phyloP scores from a whole-genome alignment of 108 stramenopile species.

The Nitzschia sp. region DNA sequence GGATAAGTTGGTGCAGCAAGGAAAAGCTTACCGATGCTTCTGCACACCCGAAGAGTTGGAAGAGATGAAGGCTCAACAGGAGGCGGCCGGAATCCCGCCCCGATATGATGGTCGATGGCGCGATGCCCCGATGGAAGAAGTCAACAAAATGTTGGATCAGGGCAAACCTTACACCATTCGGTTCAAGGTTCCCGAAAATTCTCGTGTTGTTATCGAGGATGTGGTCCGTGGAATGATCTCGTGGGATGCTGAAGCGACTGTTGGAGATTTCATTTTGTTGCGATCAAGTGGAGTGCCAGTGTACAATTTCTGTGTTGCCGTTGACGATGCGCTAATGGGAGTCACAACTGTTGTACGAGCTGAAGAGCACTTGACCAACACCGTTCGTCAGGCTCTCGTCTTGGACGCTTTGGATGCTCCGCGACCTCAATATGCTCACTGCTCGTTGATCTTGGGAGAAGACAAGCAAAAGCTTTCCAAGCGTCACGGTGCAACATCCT shows the following conservation, averaged over 20 bases:
- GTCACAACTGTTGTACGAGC: constrained; percentile 97
- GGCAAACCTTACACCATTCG: constrained; percentile 88
- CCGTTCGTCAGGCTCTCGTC: constrained; percentile 89
- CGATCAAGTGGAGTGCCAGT: constrained; percentile 94
- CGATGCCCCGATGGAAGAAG: constrained; percentile 89
- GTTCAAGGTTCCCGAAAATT: constrained; percentile 87
- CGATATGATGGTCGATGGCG: constrained; percentile 97
- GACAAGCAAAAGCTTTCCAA: constrained; percentile 96
- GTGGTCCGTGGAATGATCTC: constrained; percentile 90
- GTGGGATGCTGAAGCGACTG: constrained; percentile 96
- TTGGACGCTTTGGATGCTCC: constrained; percentile 89
- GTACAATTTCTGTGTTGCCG: constrained; percentile 99
- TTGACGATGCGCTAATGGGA: constrained; percentile 96
- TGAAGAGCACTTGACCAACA: constrained; percentile 98
- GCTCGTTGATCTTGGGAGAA: constrained; percentile 95
- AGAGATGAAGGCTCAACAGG: constrained; percentile 84
- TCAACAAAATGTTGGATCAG: constrained; percentile 75
- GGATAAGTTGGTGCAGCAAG: constrained; percentile 59
- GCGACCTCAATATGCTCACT: constrained; percentile 93
- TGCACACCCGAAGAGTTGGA: constrained; percentile 95
- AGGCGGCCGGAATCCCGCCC: constrained; percentile 75
- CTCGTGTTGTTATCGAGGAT: constrained; percentile 92
- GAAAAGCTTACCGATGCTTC: constrained; percentile 95
- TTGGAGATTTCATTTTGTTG: constrained; percentile 96
- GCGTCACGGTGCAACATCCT: constrained; percentile 96